Evolutionary conservation across 129 eudicot genomes (phyloP).

Genomic region (Chrysanthemum makinoi): DNA sequence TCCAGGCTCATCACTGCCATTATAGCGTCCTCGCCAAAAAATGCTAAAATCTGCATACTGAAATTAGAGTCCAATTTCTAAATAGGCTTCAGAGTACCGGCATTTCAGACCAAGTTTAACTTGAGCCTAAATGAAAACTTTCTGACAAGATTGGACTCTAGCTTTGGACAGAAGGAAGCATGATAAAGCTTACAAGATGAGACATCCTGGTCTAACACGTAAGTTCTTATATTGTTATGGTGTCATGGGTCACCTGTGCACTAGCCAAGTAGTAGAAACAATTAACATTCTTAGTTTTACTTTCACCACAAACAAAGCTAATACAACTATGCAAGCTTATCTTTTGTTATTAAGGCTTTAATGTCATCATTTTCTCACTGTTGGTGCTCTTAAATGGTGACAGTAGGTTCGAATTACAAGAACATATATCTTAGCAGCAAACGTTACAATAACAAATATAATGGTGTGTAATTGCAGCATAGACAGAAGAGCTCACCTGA

Average conservation of each 20-base stretch:
- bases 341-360: no score
- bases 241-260: no score
- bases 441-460: conserved; percentile 2
- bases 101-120: not conserved
- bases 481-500: conserved; percentile 50
- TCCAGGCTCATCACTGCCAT: not conserved
- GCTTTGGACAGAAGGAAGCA: not conserved
- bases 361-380: not conserved
- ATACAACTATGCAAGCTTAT: conserved; percentile 16
- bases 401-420: not conserved
- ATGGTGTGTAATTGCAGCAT: not conserved
- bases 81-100: not conserved
- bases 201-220: no score
- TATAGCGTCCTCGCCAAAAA: not conserved
- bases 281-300: not conserved
- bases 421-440: conserved; percentile 10
- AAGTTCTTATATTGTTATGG: no score
- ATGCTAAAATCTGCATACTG: not conserved
- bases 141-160: not conserved
- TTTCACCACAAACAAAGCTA: not conserved
- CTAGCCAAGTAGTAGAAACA: not conserved
- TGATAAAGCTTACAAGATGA: not conserved
- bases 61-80: not conserved
- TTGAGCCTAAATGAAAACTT: not conserved
- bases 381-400: not conserved